Base-by-base conservation (phyloP, 495 filamentous ascomycete genomes). In the Pseudotulostoma volvatum region DNA sequence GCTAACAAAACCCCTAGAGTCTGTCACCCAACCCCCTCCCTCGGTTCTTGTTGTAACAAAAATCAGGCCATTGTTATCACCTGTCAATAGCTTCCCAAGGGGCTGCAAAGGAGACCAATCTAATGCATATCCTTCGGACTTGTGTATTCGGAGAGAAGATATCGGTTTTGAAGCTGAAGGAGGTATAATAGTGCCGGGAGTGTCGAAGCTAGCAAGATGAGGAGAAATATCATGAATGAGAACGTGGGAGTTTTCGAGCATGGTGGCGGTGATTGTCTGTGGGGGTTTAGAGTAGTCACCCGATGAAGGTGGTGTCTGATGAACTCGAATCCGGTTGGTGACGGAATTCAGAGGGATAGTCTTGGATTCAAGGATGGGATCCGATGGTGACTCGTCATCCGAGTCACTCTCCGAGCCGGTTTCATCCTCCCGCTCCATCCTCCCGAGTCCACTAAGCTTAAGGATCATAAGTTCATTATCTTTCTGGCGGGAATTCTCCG, bases 401-500 rank as follows among this genome's bases (percentile, higher is more conserved):
- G 76, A 77, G 16, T 84, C 78, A 5, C 79, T 75, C n/a, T 84
- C 78, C 16, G 78, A 78, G 36, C 77, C 74, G 0, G 73, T 70
- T 40, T 77, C 71, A 14, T 69, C 70, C n/a, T 66, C 74, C 44
- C 69, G 67, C 44, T 90, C 78, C 79, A 86, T 93, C 50, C 80
- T 79, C 56, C 79, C 80, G 36, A 97, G 63, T 3, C 82, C 79
- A 46, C 84, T 93, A 54, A 97, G 73, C 62, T 95, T 97, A 73
- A 96, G 82, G 18, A 95, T 76, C 71, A 95, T 74, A 46, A 97
- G 52, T 52, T 93, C 76, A 52, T 97, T 97, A 45, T 96, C 90
- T 54, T 74, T 79, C 16, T 78, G 67, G 38, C 77, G 68, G 15
- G 58, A 61, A 42, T 63, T 65, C 49, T 86, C 84, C 25, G 90